phyloP scores from a whole-genome alignment of 2,329 filamentous ascomycete species.

The Talaromyces islandicus region DNA sequence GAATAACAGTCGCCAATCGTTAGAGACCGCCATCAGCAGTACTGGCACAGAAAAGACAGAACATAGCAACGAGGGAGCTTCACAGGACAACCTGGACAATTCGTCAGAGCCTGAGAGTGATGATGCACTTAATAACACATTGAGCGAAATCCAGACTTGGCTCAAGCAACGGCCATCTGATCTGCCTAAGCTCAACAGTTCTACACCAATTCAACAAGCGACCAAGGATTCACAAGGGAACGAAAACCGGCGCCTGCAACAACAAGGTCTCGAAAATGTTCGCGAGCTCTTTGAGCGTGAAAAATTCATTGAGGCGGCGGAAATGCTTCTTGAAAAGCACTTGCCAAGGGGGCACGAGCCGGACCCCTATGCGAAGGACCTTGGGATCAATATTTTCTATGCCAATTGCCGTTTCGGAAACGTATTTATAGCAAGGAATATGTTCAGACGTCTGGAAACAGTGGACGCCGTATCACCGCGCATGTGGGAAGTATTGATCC shows the following conservation, averaged over 20 bases:
- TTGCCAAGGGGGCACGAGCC: conserved; percentile 16
- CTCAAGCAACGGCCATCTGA: background rate
- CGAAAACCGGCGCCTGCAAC: background rate
- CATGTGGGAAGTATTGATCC: conserved; percentile 34
- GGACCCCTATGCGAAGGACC: conserved; percentile 22
- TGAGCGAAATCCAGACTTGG: background rate
- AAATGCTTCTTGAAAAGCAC: conserved; percentile 27
- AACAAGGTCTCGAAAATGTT: conserved; percentile 15
- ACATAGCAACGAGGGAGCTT: background rate
- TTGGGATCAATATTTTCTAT: conserved; percentile 27
- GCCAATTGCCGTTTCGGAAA: conserved; percentile 32
- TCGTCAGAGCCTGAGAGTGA: background rate
- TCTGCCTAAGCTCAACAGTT: background rate
- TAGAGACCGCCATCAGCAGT: background rate
- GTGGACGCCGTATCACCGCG: conserved; percentile 24
- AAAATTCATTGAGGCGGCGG: conserved; percentile 30
- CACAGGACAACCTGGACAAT: background rate
- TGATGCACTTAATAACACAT: background rate
- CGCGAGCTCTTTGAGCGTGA: conserved; percentile 20
- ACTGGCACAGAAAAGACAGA: background rate
- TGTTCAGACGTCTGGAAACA: conserved; percentile 30
- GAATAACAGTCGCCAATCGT: background rate
- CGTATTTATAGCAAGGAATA: conserved; percentile 30
- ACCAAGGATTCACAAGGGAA: background rate
- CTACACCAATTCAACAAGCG: background rate